These are phyloP conservation scores for Neofusicoccum cordaticola DNA, from an alignment of 2,329 filamentous ascomycete genomes.

Conservation along the genomic window DNA sequence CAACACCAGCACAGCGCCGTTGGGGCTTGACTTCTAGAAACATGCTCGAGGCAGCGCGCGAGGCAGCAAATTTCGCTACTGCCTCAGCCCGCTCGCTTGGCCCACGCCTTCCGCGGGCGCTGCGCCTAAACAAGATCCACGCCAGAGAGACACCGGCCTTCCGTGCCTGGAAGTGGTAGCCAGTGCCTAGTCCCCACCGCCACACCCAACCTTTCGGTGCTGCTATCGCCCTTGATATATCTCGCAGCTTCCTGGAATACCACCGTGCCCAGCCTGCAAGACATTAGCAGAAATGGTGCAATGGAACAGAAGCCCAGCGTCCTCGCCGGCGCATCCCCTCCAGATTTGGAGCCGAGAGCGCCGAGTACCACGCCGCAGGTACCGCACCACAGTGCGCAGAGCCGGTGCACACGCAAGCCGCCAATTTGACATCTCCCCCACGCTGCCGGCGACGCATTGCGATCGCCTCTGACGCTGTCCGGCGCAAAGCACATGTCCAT, in stretches of 20 bases:
- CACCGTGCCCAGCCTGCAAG: slow-evolving; percentile 5
- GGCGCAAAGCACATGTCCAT: background rate
- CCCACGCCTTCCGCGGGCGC: background rate
- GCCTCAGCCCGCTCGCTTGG: slow-evolving; percentile 4
- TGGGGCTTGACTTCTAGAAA: slow-evolving; percentile 3
- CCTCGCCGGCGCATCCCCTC: background rate
- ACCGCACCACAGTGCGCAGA: background rate
- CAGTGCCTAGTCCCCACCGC: background rate
- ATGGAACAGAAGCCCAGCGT: background rate
- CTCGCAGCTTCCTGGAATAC: background rate
- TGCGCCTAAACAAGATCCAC: background rate
- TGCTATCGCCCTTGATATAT: background rate
- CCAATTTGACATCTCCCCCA: background rate
- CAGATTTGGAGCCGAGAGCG: background rate
- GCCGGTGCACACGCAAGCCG: background rate
- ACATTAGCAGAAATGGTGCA: slow-evolving; percentile 6
- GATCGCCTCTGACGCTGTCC: background rate
- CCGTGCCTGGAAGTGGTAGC: background rate
- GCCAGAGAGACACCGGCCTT: background rate
- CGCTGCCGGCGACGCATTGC: background rate
- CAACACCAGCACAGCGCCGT: background rate
- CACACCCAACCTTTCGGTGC: background rate
- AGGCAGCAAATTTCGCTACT: slow-evolving; percentile 11
- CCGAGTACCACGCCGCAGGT: slow-evolving; percentile 11
- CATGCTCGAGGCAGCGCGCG: background rate